Conservation (phyloP, 2,329 filamentous ascomycete species). For the Pseudogymnoascus sp. region DNA sequence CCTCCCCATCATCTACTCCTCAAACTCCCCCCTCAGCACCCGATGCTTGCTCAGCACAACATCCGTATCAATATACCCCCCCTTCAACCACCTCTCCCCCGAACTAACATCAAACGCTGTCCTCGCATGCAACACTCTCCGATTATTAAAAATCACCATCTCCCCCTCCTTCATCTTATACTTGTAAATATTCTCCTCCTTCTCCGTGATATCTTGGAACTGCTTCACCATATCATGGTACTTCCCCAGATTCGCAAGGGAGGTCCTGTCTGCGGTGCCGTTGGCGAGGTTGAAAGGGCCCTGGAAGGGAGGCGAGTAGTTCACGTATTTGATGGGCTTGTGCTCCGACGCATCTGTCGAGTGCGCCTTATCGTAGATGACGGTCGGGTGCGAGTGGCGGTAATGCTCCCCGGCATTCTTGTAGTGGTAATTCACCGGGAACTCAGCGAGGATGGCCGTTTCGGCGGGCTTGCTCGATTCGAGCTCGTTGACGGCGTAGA, state of each 20-base stretch:
- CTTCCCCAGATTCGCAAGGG: neutral
- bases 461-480: constrained; percentile 16
- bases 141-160: constrained; percentile 89
- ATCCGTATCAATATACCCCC: constrained; percentile 70
- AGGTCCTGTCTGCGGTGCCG: constrained; percentile 14
- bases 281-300: constrained; percentile 36
- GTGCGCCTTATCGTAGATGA: constrained; percentile 31
- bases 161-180: constrained; percentile 70
- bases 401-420: constrained; percentile 57
- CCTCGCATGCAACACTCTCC: constrained; percentile 75
- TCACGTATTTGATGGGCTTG: constrained; percentile 31
- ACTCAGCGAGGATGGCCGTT: constrained; percentile 34
- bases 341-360: neutral
- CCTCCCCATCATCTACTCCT: neutral
- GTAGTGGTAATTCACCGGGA: constrained; percentile 57
- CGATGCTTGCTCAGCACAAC: constrained; percentile 43
- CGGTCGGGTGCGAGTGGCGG: constrained; percentile 46
- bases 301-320: constrained; percentile 80
- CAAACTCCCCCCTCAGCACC: constrained; percentile 25
- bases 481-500: constrained; percentile 47
- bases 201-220: constrained; percentile 46
- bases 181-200: constrained; percentile 57
- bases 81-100: constrained; percentile 73
- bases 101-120: constrained; percentile 59
- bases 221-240: constrained; percentile 37